These are phyloP conservation scores for Trichoderma koningiopsis DNA, from an alignment of 2,329 filamentous ascomycete species.

Conservation along the genomic window DNA sequence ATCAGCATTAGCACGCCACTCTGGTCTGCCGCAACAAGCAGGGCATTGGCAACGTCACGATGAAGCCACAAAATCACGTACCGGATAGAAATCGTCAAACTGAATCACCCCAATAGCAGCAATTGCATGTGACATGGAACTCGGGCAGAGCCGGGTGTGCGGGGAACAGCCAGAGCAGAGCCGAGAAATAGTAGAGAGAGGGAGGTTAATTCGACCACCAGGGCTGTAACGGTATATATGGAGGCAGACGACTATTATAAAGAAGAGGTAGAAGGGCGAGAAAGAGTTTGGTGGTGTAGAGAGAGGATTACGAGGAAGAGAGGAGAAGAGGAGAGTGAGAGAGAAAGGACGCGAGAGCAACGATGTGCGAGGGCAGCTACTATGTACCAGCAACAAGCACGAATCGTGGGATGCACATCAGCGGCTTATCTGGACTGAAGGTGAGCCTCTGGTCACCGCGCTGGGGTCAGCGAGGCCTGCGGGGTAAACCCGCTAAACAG, in stretches of 20 bases:
- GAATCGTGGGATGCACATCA: constrained; percentile 22
- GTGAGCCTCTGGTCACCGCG: constrained; percentile 21
- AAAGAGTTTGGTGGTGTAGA: background rate
- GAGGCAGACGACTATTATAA: background rate
- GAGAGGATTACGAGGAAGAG: background rate
- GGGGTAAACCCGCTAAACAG: constrained; percentile 1
- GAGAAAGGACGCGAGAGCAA: background rate
- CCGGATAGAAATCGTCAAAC: constrained; percentile 14
- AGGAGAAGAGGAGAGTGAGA: background rate
- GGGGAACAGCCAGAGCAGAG: background rate
- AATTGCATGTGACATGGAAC: constrained; percentile 28
- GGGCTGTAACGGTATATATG: background rate
- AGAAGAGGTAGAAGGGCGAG: background rate
- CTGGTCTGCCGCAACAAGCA: background rate
- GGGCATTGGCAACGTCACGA: background rate
- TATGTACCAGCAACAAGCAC: background rate
- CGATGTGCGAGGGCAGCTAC: background rate
- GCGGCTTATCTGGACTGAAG: constrained; percentile 23
- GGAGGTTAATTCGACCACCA: background rate
- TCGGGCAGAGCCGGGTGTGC: constrained; percentile 26
- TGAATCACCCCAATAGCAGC: constrained; percentile 20
- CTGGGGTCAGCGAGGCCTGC: background rate
- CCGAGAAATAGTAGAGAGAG: background rate
- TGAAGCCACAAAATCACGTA: background rate
- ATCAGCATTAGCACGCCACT: constrained; percentile 6